phyloP scores from a whole-genome alignment of 176 grass and related monocot genomes.

The Aegilops umbellulata region DNA sequence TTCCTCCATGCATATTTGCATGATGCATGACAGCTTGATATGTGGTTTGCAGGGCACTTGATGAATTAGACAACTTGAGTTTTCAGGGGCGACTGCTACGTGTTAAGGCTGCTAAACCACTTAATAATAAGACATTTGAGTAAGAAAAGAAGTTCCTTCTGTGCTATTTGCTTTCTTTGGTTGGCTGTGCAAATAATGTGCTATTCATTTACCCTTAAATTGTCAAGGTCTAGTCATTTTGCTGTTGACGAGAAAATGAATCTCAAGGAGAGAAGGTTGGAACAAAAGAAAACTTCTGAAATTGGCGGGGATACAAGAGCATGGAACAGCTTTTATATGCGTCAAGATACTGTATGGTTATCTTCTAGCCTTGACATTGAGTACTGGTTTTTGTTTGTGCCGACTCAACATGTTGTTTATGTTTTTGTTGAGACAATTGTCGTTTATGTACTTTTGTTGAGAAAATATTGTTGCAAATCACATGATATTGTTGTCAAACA shows the following conservation, averaged over 20 bases:
- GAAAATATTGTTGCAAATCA: not conserved
- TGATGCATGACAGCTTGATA: not conserved
- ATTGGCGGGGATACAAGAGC: constrained; percentile 80
- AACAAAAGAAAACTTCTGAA: constrained; percentile 87
- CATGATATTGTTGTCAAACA: not conserved
- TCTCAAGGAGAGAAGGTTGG: constrained; percentile 76
- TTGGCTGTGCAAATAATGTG: constrained; percentile 3
- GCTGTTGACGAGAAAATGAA: constrained; percentile 53
- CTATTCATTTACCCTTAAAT: constrained; percentile 35
- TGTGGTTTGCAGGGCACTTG: constrained; percentile 60
- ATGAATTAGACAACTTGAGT: constrained; percentile 94
- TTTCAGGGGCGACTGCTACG: constrained; percentile 86
- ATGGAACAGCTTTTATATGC: constrained; percentile 97
- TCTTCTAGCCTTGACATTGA: constrained; percentile 22
- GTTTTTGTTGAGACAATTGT: not conserved
- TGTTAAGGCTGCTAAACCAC: constrained; percentile 82
- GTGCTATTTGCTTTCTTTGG: constrained; percentile 16
- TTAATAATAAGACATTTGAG: constrained; percentile 72
- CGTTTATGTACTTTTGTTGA: not conserved
- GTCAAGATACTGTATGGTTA: constrained; percentile 74
- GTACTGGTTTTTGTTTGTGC: constrained; percentile 5
- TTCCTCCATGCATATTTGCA: constrained; percentile 22
- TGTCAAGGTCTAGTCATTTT: constrained; percentile 53
- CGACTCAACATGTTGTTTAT: not conserved
- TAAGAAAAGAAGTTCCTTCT: constrained; percentile 40